These are phyloP conservation scores for Aspergillus affinis DNA, from an alignment of 495 filamentous ascomycete species.

Conservation along the genomic window DNA sequence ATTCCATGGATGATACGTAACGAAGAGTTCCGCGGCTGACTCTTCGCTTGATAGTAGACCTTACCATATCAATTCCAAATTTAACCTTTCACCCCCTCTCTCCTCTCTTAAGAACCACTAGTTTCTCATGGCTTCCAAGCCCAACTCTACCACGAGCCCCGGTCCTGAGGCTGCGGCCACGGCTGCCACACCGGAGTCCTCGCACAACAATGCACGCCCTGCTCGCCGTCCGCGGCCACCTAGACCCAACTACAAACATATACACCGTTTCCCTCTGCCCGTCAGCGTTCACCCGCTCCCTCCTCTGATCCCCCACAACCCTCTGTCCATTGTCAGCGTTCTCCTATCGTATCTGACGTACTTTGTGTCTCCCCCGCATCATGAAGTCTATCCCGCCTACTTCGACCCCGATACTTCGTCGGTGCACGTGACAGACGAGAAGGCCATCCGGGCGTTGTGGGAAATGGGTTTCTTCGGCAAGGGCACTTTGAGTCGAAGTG, in stretches of 20 bases:
- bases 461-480: constrained; percentile 96
- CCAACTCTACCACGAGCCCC: constrained; percentile 12
- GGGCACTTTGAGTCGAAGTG: constrained; percentile 86
- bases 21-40: constrained; percentile 26
- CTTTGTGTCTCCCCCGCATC: constrained; percentile 63
- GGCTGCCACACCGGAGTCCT: constrained; percentile 12
- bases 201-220: constrained; percentile 18
- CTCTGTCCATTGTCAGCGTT: constrained; percentile 79
- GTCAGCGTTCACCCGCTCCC: constrained; percentile 79
- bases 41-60: constrained; percentile 25
- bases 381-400: constrained; percentile 70
- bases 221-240: constrained; percentile 45
- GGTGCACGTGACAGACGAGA: constrained; percentile 77
- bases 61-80: constrained; percentile 9
- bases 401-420: constrained; percentile 80
- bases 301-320: constrained; percentile 86
- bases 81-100: constrained; percentile 4
- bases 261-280: constrained; percentile 80
- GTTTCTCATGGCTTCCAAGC: constrained; percentile 17
- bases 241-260: constrained; percentile 63
- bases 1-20: constrained; percentile 11
- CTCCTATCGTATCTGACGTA: constrained; percentile 74
- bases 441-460: constrained; percentile 79
- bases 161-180: constrained; percentile 20
- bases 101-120: not conserved